Conservation (phyloP, 345 rosid species). For the Fremontodendron californicum region DNA sequence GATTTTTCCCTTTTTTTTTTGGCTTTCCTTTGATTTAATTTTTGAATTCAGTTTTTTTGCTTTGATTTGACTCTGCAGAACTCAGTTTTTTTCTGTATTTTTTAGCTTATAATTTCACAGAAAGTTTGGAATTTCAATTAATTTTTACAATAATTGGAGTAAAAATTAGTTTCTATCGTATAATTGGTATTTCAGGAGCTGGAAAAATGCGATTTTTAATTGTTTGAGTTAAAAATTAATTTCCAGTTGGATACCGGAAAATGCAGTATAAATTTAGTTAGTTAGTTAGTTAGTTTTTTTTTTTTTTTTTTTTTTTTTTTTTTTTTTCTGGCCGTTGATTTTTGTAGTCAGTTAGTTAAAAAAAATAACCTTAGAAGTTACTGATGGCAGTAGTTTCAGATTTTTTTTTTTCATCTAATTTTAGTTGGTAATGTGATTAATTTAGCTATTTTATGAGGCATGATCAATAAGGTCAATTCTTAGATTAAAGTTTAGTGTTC, state of each 20-base stretch:
- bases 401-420: not conserved
- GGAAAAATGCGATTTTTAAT: not conserved
- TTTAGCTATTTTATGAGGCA: not conserved
- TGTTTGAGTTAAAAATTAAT: not conserved
- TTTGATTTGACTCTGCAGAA: not conserved
- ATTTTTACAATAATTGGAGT: not conserved
- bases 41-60: not conserved
- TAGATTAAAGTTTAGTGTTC: not conserved
- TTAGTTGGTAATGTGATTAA: not conserved
- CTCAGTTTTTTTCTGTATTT: not conserved
- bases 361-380: not conserved
- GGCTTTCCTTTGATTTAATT: not conserved
- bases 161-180: not conserved
- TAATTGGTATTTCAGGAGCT: not conserved
- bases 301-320: not conserved
- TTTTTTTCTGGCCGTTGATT: not conserved
- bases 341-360: not conserved
- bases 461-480: not conserved
- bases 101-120: not conserved
- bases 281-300: too few species aligned
- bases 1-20: not conserved
- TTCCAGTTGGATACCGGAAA: not conserved
- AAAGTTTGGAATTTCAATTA: not conserved
- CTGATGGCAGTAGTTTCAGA: not conserved
- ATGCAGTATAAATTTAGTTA: not conserved